These are phyloP conservation scores for Multifurca ochricompacta DNA, from an alignment of 768 basidiomycete genomes.

Conservation along the genomic window DNA sequence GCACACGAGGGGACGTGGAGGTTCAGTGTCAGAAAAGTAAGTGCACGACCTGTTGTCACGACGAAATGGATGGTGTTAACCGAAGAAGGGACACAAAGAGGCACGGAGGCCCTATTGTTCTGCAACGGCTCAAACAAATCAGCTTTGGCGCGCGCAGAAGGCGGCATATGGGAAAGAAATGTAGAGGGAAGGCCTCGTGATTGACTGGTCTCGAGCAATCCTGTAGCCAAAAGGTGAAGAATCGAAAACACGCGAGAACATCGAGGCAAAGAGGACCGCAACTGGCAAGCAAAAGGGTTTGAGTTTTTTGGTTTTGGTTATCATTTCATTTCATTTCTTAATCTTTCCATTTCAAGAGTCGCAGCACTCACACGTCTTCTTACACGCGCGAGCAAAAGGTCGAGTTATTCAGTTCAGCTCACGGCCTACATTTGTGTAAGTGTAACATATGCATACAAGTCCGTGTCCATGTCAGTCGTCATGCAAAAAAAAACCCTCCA, in stretches of 20 bases:
- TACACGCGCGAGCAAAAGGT: too few relatives aligned
- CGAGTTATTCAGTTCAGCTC: too few relatives aligned
- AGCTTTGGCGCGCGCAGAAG: conserved; percentile 18
- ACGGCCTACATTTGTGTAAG: too few relatives aligned
- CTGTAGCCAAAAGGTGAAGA: conserved; percentile 11
- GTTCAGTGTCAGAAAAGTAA: conserved; percentile 12
- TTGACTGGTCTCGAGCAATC: conserved; percentile 8
- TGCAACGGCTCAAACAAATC: conserved; percentile 15
- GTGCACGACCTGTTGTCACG: conserved; percentile 11
- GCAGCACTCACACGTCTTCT: conserved; percentile 9
- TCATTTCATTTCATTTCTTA: too few relatives aligned
- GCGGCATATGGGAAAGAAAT: conserved; percentile 20
- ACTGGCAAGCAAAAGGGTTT: conserved; percentile 10
- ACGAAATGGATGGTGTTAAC: conserved; percentile 10
- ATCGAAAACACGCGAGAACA: conserved; percentile 25
- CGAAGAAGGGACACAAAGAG: conserved; percentile 16
- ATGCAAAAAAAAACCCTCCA: neutral
- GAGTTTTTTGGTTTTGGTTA: neutral
- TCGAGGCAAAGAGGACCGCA: conserved; percentile 25
- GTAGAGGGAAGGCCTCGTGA: conserved; percentile 15
- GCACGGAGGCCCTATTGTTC: conserved; percentile 20
- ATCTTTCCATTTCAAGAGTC: conserved; percentile 11
- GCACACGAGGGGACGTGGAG: conserved; percentile 15
- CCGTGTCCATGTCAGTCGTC: neutral
- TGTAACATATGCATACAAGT: too few relatives aligned